A percentile compares a stretch with the other conserved stretches of the same genome.
phyloP scores from a whole-genome alignment of 2,329 filamentous ascomycete genomes.

The Aureobasidium pullulans region DNA sequence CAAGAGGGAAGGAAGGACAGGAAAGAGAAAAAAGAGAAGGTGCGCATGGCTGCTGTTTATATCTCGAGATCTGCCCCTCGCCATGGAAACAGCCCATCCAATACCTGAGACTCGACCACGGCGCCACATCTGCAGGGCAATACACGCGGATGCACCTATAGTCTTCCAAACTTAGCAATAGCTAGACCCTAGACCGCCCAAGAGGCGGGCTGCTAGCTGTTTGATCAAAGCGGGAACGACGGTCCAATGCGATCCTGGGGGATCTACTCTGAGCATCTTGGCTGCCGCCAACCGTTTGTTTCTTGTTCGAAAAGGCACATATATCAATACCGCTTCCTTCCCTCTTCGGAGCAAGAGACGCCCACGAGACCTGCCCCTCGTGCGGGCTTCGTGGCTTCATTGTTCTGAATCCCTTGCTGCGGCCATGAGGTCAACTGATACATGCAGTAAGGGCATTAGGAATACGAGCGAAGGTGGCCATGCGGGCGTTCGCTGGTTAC shows the following conservation, averaged over 20 bases:
- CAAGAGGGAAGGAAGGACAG: neutral
- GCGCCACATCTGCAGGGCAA: constrained; percentile 8
- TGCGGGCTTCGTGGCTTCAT: neutral
- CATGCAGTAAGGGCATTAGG: neutral
- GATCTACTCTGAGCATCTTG: neutral
- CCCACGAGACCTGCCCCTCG: neutral
- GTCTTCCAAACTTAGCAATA: neutral
- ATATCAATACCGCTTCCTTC: neutral
- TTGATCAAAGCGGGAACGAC: neutral
- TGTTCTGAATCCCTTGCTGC: neutral
- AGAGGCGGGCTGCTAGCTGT: neutral
- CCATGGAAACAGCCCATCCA: neutral
- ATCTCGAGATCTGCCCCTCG: neutral
- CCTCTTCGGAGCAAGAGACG: neutral
- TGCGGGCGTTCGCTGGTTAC: neutral
- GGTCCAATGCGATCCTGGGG: neutral
- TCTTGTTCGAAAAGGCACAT: neutral
- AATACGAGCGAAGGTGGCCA: neutral
- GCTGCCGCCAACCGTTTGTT: neutral
- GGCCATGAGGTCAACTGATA: constrained; percentile 2
- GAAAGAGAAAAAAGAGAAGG: neutral
- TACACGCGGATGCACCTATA: neutral
- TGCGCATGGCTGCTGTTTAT: neutral
- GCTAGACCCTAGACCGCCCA: neutral
- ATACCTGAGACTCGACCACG: neutral